Conservation (phyloP, 805 yeast genomes). For the Wickerhamomyces xylosicus region DNA sequence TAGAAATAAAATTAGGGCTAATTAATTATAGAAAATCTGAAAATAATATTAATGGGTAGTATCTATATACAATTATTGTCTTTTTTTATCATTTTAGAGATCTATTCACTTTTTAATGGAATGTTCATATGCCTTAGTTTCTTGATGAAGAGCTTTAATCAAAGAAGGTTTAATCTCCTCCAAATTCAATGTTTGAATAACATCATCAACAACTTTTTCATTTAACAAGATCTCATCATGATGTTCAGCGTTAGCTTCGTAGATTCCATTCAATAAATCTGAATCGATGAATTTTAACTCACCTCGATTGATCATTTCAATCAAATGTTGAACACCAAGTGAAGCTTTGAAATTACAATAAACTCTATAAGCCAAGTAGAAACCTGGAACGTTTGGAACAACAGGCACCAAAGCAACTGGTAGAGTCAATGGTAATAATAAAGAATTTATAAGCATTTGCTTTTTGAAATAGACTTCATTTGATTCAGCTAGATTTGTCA, state of each 20-base stretch:
- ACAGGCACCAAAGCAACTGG: conserved; percentile 79
- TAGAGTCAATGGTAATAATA: conserved; percentile 64
- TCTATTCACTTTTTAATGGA: too few species aligned
- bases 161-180: conserved; percentile 34
- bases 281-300: conserved; percentile 27
- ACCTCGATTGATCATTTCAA: conserved; percentile 36
- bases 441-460: conserved; percentile 39
- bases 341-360: conserved; percentile 80
- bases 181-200: conserved; percentile 36
- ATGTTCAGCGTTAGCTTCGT: conserved; percentile 8
- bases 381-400: conserved; percentile 89
- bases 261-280: conserved; percentile 22
- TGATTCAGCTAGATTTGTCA: conserved; percentile 15
- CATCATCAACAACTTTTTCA: conserved; percentile 32
- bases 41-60: too few species aligned
- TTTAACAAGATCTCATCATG: conserved; percentile 28
- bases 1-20: too few species aligned
- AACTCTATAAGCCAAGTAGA: conserved; percentile 69
- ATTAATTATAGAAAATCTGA: too few species aligned
- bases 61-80: too few species aligned
- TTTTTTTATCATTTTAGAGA: too few species aligned
- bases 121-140: conserved; percentile 22
- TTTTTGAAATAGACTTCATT: conserved; percentile 46
- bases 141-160: conserved; percentile 44
- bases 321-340: conserved; percentile 62